Evolutionary conservation across 2,329 filamentous ascomycete species (phyloP).

Genomic region (Elsinoe arachidis): DNA sequence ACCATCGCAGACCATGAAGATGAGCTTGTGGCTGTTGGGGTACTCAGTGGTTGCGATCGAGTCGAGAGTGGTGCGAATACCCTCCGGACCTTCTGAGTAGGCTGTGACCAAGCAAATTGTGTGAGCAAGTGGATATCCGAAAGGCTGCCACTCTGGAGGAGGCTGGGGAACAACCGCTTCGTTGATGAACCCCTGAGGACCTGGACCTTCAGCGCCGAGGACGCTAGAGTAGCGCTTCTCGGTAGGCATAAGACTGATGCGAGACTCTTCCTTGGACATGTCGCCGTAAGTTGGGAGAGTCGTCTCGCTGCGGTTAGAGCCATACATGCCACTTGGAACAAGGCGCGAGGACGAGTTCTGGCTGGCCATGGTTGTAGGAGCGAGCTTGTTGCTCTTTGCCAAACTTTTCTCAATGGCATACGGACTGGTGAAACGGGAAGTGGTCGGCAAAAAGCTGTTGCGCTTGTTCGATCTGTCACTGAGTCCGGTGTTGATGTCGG

Average conservation of each 20-base stretch:
- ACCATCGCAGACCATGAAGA: conserved; percentile 93
- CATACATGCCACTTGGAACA: conserved; percentile 59
- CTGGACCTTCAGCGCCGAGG: conserved; percentile 55
- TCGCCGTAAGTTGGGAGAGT: conserved; percentile 42
- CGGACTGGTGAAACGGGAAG: conserved; percentile 86
- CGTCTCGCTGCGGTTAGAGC: conserved; percentile 48
- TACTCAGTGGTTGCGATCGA: conserved; percentile 97
- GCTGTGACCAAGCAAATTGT: conserved; percentile 90
- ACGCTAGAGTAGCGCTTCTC: conserved; percentile 46
- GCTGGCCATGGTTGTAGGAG: conserved; percentile 89
- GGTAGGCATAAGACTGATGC: conserved; percentile 36
- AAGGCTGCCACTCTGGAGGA: conserved; percentile 93
- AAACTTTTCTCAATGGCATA: conserved; percentile 62
- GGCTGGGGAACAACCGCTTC: conserved; percentile 93
- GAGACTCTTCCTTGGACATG: conserved; percentile 24
- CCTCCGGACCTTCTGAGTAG: conserved; percentile 91
- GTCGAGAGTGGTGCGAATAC: conserved; percentile 86
- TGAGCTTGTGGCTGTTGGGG: conserved; percentile 96
- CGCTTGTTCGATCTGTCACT: conserved; percentile 72
- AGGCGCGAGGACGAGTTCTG: conserved; percentile 69
- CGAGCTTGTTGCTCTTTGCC: conserved; percentile 43
- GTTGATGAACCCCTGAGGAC: conserved; percentile 90
- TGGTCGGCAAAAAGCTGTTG: conserved; percentile 82
- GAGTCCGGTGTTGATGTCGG: conserved; percentile 55
- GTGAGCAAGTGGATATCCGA: conserved; percentile 89